Conservation (phyloP, 2,329 filamentous ascomycete genomes). For the Neopestalotiopsis sp. region DNA sequence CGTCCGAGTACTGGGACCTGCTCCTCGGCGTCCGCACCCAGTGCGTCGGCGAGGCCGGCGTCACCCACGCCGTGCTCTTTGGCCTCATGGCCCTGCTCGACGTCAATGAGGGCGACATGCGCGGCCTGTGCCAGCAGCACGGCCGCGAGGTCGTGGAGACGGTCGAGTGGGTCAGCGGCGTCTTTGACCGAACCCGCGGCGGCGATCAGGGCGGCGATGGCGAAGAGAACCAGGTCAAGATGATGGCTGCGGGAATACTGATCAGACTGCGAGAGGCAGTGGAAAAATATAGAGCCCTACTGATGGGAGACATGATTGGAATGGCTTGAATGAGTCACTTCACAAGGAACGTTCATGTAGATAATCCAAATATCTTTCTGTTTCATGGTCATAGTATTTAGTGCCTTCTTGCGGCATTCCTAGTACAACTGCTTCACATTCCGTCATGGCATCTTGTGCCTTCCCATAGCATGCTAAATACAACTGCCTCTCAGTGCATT, state of each 20-base stretch:
- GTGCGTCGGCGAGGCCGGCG: constrained; percentile 63
- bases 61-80: constrained; percentile 79
- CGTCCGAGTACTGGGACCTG: constrained; percentile 83
- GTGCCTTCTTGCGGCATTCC: no score
- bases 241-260: constrained; percentile 76
- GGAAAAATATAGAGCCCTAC: constrained; percentile 76
- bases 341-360: not conserved
- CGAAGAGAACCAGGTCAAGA: constrained; percentile 82
- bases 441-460: not conserved
- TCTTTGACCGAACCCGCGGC: constrained; percentile 69
- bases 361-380: not conserved
- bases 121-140: constrained; percentile 74
- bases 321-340: not conserved
- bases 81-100: constrained; percentile 81
- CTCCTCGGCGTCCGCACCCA: constrained; percentile 69
- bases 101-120: constrained; percentile 75
- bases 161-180: constrained; percentile 79
- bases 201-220: constrained; percentile 51
- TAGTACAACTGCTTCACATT: constrained; percentile 6
- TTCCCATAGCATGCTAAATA: not conserved
- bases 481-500: not conserved
- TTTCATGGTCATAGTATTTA: constrained; percentile 2
- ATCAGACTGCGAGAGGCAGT: constrained; percentile 81
- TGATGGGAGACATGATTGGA: constrained; percentile 73
- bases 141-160: constrained; percentile 83